Percentiles rank a stretch among this genome's conserved stretches.
These are phyloP conservation scores for Hemisphaericaspora xylanilytica DNA, from an alignment of 1,139 yeast species.

Conservation along the genomic window DNA sequence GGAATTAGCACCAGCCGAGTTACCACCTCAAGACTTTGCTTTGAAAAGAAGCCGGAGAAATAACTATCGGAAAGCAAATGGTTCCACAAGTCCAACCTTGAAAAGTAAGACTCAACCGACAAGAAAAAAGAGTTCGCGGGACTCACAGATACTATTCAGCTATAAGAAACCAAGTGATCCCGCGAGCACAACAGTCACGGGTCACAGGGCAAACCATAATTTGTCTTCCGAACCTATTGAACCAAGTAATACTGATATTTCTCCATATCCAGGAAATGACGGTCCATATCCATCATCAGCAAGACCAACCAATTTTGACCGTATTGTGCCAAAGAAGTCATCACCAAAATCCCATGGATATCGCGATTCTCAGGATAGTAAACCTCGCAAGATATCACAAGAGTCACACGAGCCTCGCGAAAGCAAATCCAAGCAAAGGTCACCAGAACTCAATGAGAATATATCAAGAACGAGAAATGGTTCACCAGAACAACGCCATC, in stretches of 20 bases:
- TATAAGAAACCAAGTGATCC: constrained; percentile 21
- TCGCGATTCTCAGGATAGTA: background rate
- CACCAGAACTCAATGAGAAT: background rate
- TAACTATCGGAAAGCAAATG: constrained; percentile 35
- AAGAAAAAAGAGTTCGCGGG: constrained; percentile 19
- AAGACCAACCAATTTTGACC: constrained; percentile 8
- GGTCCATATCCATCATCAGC: constrained; percentile 10
- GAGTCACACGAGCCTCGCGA: background rate
- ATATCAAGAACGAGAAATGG: background rate
- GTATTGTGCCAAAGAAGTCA: constrained; percentile 5
- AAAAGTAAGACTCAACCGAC: constrained; percentile 1
- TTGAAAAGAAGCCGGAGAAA: constrained; percentile 42
- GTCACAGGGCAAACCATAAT: constrained; percentile 4
- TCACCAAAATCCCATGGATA: constrained; percentile 3
- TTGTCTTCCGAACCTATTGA: constrained; percentile 1
- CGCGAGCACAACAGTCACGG: constrained; percentile 3
- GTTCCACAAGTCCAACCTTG: background rate
- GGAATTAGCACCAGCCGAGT: constrained; percentile 2
- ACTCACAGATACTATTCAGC: constrained; percentile 34
- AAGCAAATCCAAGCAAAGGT: background rate
- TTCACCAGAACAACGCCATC: background rate
- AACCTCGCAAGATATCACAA: constrained; percentile 4
- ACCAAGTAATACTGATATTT: constrained; percentile 2
- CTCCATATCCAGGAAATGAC: constrained; percentile 2
- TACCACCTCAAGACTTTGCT: constrained; percentile 18